These are phyloP conservation scores for Boletus sp. DNA, from an alignment of 768 basidiomycete genomes.

Conservation along the genomic window DNA sequence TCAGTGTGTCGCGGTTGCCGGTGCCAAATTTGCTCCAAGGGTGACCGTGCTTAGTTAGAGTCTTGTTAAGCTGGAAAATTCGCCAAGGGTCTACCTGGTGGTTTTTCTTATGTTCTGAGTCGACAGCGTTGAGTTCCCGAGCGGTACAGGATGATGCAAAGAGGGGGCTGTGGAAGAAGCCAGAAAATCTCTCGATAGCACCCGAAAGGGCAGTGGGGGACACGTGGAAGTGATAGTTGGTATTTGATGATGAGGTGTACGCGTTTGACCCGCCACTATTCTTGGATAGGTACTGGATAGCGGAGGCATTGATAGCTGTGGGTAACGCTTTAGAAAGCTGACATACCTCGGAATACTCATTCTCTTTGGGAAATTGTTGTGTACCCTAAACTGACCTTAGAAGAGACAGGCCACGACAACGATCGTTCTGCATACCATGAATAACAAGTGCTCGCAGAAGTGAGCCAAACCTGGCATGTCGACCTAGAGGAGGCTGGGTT, in stretches of 20 bases:
- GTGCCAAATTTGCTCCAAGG: conserved; percentile 91
- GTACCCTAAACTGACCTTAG: conserved; percentile 53
- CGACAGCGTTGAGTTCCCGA: conserved; percentile 91
- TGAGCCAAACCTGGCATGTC: conserved; percentile 93
- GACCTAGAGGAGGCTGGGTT: conserved; percentile 39
- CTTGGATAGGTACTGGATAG: conserved; percentile 62
- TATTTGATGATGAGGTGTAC: conserved; percentile 87
- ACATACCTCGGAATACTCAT: conserved; percentile 85
- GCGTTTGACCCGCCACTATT: conserved; percentile 91
- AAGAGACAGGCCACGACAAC: neutral
- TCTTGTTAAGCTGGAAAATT: conserved; percentile 92
- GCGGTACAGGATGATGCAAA: conserved; percentile 83
- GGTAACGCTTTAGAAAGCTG: neutral
- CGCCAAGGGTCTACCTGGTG: conserved; percentile 88
- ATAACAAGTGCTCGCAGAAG: conserved; percentile 94
- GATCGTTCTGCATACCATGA: conserved; percentile 64
- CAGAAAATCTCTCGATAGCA: conserved; percentile 74
- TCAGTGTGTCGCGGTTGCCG: conserved; percentile 75
- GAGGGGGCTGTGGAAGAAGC: conserved; percentile 91
- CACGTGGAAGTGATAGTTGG: conserved; percentile 83
- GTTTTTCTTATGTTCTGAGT: conserved; percentile 98
- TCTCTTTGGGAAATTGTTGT: conserved; percentile 82
- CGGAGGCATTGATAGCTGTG: neutral
- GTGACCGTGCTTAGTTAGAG: conserved; percentile 74
- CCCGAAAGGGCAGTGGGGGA: conserved; percentile 58